phyloP scores from a whole-genome alignment of 2,329 filamentous ascomycete genomes.

The Sordariomycetes sp. region DNA sequence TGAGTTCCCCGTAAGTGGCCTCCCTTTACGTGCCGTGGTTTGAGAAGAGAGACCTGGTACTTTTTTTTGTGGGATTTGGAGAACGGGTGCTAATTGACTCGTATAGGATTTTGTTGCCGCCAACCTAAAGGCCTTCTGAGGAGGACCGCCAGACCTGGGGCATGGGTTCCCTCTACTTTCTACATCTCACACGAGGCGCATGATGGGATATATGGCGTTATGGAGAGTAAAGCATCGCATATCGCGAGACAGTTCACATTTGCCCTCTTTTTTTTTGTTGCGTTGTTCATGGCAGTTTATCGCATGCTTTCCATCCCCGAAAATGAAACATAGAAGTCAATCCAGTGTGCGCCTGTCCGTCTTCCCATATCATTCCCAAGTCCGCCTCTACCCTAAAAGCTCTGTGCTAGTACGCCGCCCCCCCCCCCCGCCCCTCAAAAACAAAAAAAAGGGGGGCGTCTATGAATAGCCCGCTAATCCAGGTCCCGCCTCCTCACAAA shows the following conservation, averaged over 20 bases:
- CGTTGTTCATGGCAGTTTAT: slow-evolving; percentile 17
- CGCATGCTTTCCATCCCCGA: not conserved
- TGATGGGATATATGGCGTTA: not conserved
- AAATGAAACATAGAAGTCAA: not conserved
- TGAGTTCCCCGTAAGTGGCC: slow-evolving; percentile 52
- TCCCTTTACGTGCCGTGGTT: not conserved
- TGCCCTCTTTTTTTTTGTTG: slow-evolving; percentile 19
- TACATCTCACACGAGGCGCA: not conserved
- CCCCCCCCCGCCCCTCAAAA: no score
- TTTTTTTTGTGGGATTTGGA: not conserved
- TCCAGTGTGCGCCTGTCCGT: not conserved
- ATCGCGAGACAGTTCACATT: not conserved
- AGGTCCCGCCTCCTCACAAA: slow-evolving; percentile 38
- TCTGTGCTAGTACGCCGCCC: no score
- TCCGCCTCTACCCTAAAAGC: not conserved
- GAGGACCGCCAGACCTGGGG: not conserved
- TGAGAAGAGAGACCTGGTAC: no score
- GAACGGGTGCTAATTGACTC: slow-evolving; percentile 3
- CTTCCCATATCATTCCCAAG: not conserved
- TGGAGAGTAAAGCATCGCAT: not conserved
- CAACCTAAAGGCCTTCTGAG: not conserved
- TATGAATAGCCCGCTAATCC: slow-evolving; percentile 19
- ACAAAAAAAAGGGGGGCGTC: no score
- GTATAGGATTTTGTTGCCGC: slow-evolving; percentile 6
- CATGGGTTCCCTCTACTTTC: not conserved